These are phyloP conservation scores for Tricholoma saponaceum DNA, from an alignment of 768 basidiomycete genomes.

Conservation along the genomic window DNA sequence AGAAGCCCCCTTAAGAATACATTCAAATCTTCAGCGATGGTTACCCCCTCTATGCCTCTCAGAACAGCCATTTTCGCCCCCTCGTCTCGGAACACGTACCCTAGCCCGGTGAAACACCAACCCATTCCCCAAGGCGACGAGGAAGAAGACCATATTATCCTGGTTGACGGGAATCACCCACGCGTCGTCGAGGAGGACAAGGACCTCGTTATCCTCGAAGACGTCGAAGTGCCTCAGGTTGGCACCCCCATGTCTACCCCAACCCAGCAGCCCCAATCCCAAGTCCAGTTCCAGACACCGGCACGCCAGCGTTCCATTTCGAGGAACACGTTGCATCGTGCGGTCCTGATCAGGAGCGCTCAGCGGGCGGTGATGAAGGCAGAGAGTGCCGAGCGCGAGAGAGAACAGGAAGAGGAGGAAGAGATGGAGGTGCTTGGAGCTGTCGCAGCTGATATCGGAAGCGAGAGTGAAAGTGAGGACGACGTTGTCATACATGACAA, in stretches of 20 bases:
- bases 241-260: conserved; percentile 12
- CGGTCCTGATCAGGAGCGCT: conserved; percentile 67
- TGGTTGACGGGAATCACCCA: conserved; percentile 64
- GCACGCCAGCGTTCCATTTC: conserved; percentile 32
- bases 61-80: conserved; percentile 7
- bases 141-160: conserved; percentile 47
- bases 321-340: conserved; percentile 57
- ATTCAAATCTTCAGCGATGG: conserved; percentile 28
- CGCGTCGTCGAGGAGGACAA: conserved; percentile 66
- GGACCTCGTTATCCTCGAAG: conserved; percentile 71
- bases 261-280: conserved; percentile 12
- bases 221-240: conserved; percentile 37
- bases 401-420: conserved; percentile 44
- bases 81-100: background rate
- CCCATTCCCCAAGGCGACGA: conserved; percentile 27
- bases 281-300: conserved; percentile 30
- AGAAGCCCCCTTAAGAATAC: conserved; percentile 50
- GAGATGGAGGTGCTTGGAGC: conserved; percentile 46
- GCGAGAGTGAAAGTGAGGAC: conserved; percentile 32
- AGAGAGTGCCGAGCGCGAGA: conserved; percentile 48
- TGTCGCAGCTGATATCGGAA: conserved; percentile 35
- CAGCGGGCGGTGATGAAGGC: conserved; percentile 53
- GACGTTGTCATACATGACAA: conserved; percentile 14
- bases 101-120: conserved; percentile 8
- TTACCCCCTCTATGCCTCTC: conserved; percentile 1